Conservation (phyloP, 2,329 filamentous ascomycete genomes). For the Aspergillus tanneri region DNA sequence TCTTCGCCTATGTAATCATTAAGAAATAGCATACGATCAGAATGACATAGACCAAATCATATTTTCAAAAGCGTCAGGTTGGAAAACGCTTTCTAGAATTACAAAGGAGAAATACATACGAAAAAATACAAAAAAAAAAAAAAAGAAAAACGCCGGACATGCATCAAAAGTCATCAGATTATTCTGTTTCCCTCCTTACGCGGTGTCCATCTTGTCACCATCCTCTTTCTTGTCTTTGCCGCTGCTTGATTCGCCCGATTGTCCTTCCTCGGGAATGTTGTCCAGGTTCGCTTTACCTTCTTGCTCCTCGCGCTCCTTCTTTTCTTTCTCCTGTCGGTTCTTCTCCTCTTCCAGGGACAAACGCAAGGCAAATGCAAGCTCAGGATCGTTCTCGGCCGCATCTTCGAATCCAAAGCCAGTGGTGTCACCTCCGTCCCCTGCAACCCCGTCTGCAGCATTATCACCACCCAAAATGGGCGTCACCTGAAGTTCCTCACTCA, state of each 20-base stretch:
- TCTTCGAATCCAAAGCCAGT: conserved; percentile 73
- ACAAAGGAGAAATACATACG: conserved; percentile 22
- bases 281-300: conserved; percentile 75
- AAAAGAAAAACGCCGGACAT: conserved; percentile 37
- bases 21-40: conserved; percentile 12
- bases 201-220: conserved; percentile 87
- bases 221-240: conserved; percentile 55
- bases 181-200: conserved; percentile 49
- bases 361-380: conserved; percentile 86
- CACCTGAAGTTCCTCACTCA: conserved; percentile 86
- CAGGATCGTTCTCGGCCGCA: conserved; percentile 78
- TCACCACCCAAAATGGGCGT: conserved; percentile 89
- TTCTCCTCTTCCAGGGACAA: conserved; percentile 99
- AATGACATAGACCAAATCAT: conserved; percentile 4
- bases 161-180: conserved; percentile 33
- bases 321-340: conserved; percentile 83
- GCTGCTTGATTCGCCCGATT: conserved; percentile 66
- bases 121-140: conserved; percentile 16
- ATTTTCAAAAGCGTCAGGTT: conserved; percentile 15
- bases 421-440: conserved; percentile 54
- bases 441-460: conserved; percentile 56
- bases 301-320: conserved; percentile 69
- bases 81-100: conserved; percentile 20
- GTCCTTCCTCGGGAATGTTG: conserved; percentile 74
- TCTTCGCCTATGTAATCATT: conserved; percentile 2